Percentiles rank a stretch among this genome's conserved stretches.
Evolutionary conservation across 1,284 basidiomycete genomes (phyloP).

Genomic region (Trametes polyzona): DNA sequence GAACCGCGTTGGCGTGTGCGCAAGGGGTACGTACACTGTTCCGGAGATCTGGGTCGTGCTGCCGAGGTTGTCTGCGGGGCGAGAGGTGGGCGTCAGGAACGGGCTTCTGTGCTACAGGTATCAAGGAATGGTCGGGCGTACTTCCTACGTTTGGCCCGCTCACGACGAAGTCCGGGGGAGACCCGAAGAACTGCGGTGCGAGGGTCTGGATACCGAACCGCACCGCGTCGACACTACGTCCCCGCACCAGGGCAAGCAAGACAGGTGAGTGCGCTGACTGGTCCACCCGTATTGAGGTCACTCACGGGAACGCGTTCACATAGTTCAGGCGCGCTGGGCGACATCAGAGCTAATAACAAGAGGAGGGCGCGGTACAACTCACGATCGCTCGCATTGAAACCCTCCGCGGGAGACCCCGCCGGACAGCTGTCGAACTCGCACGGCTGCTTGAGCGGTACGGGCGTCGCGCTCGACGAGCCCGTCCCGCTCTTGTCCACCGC

Average conservation of each 20-base stretch:
- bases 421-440: slow-evolving; percentile 50
- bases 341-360: background rate
- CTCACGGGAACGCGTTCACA: slow-evolving; percentile 37
- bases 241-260: background rate
- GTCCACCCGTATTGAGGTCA: background rate
- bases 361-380: slow-evolving; percentile 20
- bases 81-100: background rate
- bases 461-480: slow-evolving; percentile 38
- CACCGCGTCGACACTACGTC: slow-evolving; percentile 46
- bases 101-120: no score
- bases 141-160: slow-evolving; percentile 56
- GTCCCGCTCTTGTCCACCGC: slow-evolving; percentile 47
- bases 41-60: slow-evolving; percentile 43
- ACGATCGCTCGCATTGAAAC: slow-evolving; percentile 48
- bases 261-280: no score
- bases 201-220: slow-evolving; percentile 51
- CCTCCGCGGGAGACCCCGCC: slow-evolving; percentile 47
- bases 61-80: slow-evolving; percentile 44
- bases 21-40: slow-evolving; percentile 45
- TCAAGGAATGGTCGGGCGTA: slow-evolving; percentile 30
- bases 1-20: background rate
- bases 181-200: slow-evolving; percentile 46
- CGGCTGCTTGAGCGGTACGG: slow-evolving; percentile 33
- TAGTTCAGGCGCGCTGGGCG: slow-evolving; percentile 42
- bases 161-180: slow-evolving; percentile 52